A percentile compares a stretch with the other conserved stretches of the same genome.
These are phyloP conservation scores for Saxophila tyrrhenica DNA, from an alignment of 495 filamentous ascomycete genomes.

Conservation along the genomic window DNA sequence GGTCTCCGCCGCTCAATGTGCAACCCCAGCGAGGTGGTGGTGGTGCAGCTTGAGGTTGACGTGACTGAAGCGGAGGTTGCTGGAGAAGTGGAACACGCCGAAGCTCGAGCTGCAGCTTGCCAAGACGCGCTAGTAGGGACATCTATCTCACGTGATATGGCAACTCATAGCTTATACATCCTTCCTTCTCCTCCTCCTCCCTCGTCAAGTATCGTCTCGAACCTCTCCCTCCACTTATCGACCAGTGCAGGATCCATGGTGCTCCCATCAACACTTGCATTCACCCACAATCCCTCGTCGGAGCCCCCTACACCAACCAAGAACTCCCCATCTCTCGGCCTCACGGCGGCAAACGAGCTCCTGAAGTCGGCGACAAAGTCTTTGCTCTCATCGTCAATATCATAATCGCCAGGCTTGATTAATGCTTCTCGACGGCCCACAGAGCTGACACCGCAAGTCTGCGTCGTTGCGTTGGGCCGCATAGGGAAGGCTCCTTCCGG, in stretches of 20 bases:
- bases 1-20: background rate
- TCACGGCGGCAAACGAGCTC: slow-evolving; percentile 12
- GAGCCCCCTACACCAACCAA: slow-evolving; percentile 24
- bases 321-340: slow-evolving; percentile 29
- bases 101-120: too few relatives aligned
- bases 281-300: slow-evolving; percentile 16
- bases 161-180: background rate
- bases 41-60: background rate
- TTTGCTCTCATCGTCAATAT: slow-evolving; percentile 13
- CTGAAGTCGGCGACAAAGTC: slow-evolving; percentile 18
- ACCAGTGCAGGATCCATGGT: slow-evolving; percentile 11
- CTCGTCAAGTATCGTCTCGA: slow-evolving; percentile 22
- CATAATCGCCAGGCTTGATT: slow-evolving; percentile 17
- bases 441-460: slow-evolving; percentile 30
- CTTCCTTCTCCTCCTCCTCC: background rate
- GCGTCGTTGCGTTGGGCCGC: slow-evolving; percentile 15
- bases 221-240: slow-evolving; percentile 23
- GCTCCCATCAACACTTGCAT: slow-evolving; percentile 14
- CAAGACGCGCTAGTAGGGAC: too few relatives aligned
- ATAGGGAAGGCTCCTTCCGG: slow-evolving; percentile 28
- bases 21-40: background rate
- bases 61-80: too few relatives aligned
- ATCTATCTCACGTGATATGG: too few relatives aligned
- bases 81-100: too few relatives aligned
- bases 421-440: slow-evolving; percentile 23